These are phyloP conservation scores for Pyrenophora graminea DNA, from an alignment of 2,329 filamentous ascomycete species.

Conservation along the genomic window DNA sequence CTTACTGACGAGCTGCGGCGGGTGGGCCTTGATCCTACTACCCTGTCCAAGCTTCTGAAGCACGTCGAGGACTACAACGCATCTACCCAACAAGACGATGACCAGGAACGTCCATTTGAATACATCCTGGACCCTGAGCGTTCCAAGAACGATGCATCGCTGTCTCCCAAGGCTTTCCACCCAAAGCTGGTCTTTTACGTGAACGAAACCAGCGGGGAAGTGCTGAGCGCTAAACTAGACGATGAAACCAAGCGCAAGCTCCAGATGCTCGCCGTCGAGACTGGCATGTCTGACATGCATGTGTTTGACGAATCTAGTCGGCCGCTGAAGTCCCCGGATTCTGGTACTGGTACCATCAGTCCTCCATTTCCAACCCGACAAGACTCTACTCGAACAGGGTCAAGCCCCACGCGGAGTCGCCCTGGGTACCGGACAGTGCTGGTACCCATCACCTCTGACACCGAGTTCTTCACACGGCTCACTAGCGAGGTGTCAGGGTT, in stretches of 20 bases:
- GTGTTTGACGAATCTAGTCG: constrained; percentile 36
- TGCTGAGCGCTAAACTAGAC: constrained; percentile 70
- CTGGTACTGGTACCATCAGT: not conserved
- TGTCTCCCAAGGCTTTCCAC: constrained; percentile 52
- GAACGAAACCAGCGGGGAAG: constrained; percentile 67
- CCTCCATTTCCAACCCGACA: not conserved
- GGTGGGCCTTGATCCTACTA: constrained; percentile 73
- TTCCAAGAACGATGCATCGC: constrained; percentile 4
- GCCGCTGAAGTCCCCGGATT: constrained; percentile 5
- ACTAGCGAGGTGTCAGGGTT: constrained; percentile 72
- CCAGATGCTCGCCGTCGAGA: constrained; percentile 60
- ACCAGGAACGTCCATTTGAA: constrained; percentile 41
- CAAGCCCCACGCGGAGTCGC: constrained; percentile 9
- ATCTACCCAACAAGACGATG: constrained; percentile 26
- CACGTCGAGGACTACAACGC: constrained; percentile 46
- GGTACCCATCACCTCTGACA: constrained; percentile 75
- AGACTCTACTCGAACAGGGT: too few relatives aligned
- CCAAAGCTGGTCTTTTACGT: constrained; percentile 74
- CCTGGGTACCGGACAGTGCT: constrained; percentile 60
- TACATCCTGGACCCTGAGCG: constrained; percentile 40
- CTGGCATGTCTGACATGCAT: constrained; percentile 48
- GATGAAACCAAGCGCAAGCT: constrained; percentile 67
- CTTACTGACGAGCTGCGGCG: constrained; percentile 71
- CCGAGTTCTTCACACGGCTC: constrained; percentile 78
- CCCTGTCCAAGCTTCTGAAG: constrained; percentile 67